Evolutionary conservation across 1,284 basidiomycete species (phyloP), one percentile per base, ranked within the genome.

Genomic region (Peniophora sp.): DNA sequence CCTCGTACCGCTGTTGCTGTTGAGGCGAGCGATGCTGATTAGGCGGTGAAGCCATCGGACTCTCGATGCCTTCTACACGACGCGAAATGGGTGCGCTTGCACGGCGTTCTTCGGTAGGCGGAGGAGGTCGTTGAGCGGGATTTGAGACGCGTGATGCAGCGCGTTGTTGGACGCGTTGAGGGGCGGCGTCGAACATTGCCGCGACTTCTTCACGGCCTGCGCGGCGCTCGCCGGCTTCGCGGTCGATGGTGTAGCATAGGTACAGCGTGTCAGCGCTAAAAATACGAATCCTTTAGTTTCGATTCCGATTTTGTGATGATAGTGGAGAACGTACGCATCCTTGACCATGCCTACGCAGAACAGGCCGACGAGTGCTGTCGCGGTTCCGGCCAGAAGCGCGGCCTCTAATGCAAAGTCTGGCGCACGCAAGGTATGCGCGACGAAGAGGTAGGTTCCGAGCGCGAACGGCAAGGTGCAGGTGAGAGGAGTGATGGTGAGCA

Each of bases 221-320:
- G 80, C 75, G 79, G 45, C 70, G 69, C 41, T 78, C 75, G 0
- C 86, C 87, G 1, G 75, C 69, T 48, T 89, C 88, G 57, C 85
- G 82, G 63, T 94, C 92, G 50, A 95, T 89, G 59, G 90, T 89
- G 62, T 92, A 92, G 61, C 92, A 95, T 39, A 95, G 75, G 63
- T 92, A 95, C 49, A 95, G 62, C 2, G 91, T 85, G 61, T 95
- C 92, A 52, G 89, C 85, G 32, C 73, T 48, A 41, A 32, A 32
- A 6, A 32, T 32, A 32, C 5, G 27, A 12, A 32, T 32, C n/a
- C n/a, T n/a, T n/a, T n/a, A n/a, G n/a, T n/a, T n/a, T n/a, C n/a
- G n/a, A n/a, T n/a, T n/a, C n/a, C n/a, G n/a, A n/a, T n/a, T n/a
- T n/a, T n/a, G n/a, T n/a, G n/a, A n/a, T n/a, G n/a, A n/a, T n/a